These are phyloP conservation scores for Geotrichum fermentans DNA, from an alignment of 1,139 yeast genomes.

Conservation along the genomic window DNA sequence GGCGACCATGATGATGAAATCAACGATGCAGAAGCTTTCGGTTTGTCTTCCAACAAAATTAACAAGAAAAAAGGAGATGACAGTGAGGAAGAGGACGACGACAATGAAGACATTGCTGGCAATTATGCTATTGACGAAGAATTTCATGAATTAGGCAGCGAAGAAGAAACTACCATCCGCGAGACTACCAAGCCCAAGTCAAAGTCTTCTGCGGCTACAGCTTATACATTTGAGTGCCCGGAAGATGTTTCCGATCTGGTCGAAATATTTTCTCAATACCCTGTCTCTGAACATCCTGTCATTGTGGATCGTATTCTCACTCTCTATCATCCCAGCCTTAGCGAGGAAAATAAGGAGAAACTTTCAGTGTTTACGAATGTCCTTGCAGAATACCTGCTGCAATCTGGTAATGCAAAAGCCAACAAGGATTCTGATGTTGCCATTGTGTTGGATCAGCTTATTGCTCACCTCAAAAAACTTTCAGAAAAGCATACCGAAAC, in stretches of 20 bases:
- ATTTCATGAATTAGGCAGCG: constrained; percentile 39
- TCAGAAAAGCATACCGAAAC: constrained; percentile 63
- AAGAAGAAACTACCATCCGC: constrained; percentile 20
- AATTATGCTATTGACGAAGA: constrained; percentile 26
- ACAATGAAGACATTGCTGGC: constrained; percentile 25
- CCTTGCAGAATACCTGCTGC: constrained; percentile 58
- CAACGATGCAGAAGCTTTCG: constrained; percentile 26
- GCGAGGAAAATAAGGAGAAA: constrained; percentile 75
- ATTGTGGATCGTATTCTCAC: constrained; percentile 55
- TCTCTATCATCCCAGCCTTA: constrained; percentile 68
- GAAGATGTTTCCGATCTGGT: constrained; percentile 45
- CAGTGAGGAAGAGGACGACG: constrained; percentile 25
- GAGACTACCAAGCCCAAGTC: constrained; percentile 21
- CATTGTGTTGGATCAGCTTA: constrained; percentile 44
- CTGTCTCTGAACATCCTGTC: constrained; percentile 44
- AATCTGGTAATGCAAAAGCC: constrained; percentile 41
- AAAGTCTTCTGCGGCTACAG: constrained; percentile 33
- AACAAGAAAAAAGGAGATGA: constrained; percentile 38
- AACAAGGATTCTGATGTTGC: constrained; percentile 30
- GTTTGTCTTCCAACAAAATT: constrained; percentile 21
- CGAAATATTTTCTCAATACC: constrained; percentile 38
- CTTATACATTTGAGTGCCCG: constrained; percentile 41
- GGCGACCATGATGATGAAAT: constrained; percentile 27
- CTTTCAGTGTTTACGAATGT: constrained; percentile 61
- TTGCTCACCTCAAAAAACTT: constrained; percentile 51